These are phyloP conservation scores for Penicillium ucsense DNA, from an alignment of 495 filamentous ascomycete genomes.

Conservation along the genomic window DNA sequence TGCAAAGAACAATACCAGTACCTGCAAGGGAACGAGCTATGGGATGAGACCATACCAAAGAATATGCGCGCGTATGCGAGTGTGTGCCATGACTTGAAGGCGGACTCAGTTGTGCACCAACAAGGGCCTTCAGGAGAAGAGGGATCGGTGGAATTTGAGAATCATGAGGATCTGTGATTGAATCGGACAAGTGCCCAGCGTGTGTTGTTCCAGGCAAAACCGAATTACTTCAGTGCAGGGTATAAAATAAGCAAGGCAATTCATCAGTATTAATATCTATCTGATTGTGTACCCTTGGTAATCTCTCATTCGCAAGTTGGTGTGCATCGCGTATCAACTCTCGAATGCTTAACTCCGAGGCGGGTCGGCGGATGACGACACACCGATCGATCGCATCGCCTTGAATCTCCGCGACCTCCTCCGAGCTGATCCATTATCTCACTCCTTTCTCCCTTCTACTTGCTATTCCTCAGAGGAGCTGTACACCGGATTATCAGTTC, in stretches of 20 bases:
- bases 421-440: not conserved
- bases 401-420: not conserved
- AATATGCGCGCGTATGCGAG: conserved; percentile 37
- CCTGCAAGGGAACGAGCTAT: conserved; percentile 26
- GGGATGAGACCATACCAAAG: conserved; percentile 31
- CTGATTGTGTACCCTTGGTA: not conserved
- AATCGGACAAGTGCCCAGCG: not conserved
- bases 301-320: not conserved
- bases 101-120: not conserved
- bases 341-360: not conserved
- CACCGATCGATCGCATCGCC: not conserved
- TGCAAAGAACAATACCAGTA: conserved; percentile 29
- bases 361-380: conserved; percentile 11
- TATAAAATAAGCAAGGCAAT: too few species aligned
- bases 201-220: too few species aligned
- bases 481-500: not conserved
- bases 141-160: not conserved
- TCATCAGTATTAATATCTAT: too few species aligned
- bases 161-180: conserved; percentile 18
- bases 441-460: not conserved
- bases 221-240: too few species aligned
- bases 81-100: conserved; percentile 22
- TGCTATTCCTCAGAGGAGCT: not conserved
- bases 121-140: not conserved
- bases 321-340: too few species aligned